A percentile compares a stretch with the other conserved stretches of the same genome.
Evolutionary conservation across 164 flowering plant species (phyloP).

Genomic region (Magnolia kwangsiensis): DNA sequence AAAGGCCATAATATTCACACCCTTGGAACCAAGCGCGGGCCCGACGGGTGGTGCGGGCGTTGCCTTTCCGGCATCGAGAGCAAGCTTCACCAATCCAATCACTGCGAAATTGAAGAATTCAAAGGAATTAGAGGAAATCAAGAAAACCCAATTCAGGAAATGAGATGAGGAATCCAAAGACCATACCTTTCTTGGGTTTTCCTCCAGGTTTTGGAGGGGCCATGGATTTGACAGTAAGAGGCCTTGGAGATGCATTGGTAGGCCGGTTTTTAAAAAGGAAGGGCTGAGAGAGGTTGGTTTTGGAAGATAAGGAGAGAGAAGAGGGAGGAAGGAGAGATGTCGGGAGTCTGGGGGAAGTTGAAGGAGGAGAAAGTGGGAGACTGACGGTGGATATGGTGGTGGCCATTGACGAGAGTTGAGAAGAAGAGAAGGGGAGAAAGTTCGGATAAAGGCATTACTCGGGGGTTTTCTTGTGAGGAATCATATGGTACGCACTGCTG

Average conservation of each 20-base stretch:
- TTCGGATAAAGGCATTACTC: not conserved
- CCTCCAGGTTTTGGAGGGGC: constrained; percentile 90
- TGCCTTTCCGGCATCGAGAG: constrained; percentile 97
- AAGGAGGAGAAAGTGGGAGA: constrained; percentile 4
- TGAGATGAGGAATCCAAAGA: not conserved
- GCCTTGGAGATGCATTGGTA: constrained; percentile 23
- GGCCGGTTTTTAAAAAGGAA: constrained; percentile 17
- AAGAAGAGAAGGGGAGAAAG: not conserved
- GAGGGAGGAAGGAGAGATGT: constrained; percentile 12
- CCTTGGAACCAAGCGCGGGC: constrained; percentile 97
- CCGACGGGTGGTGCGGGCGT: constrained; percentile 99
- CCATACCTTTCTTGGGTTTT: constrained; percentile 78
- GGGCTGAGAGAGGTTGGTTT: constrained; percentile 11
- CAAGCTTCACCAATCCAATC: constrained; percentile 80
- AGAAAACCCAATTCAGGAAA: constrained; percentile 4
- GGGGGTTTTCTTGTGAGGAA: not conserved
- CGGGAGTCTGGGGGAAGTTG: constrained; percentile 1
- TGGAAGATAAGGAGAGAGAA: constrained; percentile 14
- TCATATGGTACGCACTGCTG: not conserved
- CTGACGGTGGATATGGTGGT: not conserved
- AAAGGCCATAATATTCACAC: constrained; percentile 96
- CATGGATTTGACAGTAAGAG: constrained; percentile 69
- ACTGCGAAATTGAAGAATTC: constrained; percentile 9
- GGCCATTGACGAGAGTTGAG: not conserved
- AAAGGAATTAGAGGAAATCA: not conserved